phyloP scores from a whole-genome alignment of 2,329 filamentous ascomycete genomes.

The Colletotrichum cordylinicola region DNA sequence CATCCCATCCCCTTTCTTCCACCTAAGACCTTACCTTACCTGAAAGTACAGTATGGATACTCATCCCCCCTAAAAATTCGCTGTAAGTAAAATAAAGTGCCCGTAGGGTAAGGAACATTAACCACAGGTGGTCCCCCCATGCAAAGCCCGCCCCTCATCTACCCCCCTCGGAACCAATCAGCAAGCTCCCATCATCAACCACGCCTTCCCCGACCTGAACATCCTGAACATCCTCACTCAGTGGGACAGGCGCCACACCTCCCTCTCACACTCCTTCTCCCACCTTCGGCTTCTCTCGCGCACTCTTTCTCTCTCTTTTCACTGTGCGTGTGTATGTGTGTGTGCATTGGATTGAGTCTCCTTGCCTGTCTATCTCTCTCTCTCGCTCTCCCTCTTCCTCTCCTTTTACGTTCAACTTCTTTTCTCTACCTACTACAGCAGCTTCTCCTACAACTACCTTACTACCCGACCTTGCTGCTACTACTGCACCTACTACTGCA shows the following conservation, averaged over 20 bases:
- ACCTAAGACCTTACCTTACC: neutral
- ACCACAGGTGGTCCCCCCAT: constrained; percentile 1
- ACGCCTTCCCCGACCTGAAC: constrained; percentile 10
- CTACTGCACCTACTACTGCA: neutral
- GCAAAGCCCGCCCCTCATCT: neutral
- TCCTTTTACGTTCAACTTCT: neutral
- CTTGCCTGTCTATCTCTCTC: neutral
- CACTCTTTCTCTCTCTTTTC: neutral
- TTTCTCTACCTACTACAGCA: neutral
- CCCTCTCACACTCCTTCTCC: neutral
- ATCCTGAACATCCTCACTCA: constrained; percentile 16
- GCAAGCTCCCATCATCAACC: constrained; percentile 8
- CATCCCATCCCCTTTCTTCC: neutral
- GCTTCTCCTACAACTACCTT: neutral
- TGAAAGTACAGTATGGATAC: neutral
- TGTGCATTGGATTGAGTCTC: neutral
- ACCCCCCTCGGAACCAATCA: constrained; percentile 10
- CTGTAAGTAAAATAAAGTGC: neutral
- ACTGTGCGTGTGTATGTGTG: neutral
- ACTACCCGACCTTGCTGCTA: neutral
- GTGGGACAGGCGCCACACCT: constrained; percentile 15
- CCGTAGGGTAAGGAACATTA: neutral
- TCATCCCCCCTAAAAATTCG: neutral
- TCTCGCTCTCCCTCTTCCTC: neutral
- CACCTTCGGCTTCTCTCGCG: neutral